phyloP scores from a whole-genome alignment of 306 rosid species.

The Heteromeles arbutifolia region DNA sequence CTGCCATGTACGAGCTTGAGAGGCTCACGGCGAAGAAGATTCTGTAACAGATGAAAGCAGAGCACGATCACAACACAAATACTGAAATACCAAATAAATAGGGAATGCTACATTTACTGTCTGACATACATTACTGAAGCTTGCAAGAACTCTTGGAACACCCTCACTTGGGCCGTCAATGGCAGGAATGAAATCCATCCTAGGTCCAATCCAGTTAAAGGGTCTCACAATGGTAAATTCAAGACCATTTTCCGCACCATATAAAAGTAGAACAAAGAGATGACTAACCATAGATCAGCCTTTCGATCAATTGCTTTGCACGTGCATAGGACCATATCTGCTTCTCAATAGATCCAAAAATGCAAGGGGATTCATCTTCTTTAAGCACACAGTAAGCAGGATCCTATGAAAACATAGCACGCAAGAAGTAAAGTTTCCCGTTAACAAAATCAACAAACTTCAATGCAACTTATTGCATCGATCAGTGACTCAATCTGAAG shows the following conservation, averaged over 20 bases:
- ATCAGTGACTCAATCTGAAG: not conserved
- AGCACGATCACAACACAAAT: slow-evolving; percentile 10
- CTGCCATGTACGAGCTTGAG: slow-evolving; percentile 96
- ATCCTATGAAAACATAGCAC: slow-evolving; percentile 41
- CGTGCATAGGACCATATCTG: slow-evolving; percentile 96
- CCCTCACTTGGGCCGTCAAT: slow-evolving; percentile 98
- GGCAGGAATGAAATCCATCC: slow-evolving; percentile 96
- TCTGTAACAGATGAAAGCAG: slow-evolving; percentile 36
- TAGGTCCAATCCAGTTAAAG: slow-evolving; percentile 92
- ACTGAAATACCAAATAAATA: not conserved
- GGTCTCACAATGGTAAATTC: slow-evolving; percentile 87
- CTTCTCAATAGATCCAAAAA: slow-evolving; percentile 86
- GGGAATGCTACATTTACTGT: not conserved
- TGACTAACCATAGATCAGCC: slow-evolving; percentile 73
- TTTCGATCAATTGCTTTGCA: slow-evolving; percentile 87
- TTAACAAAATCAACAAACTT: not conserved
- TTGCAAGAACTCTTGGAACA: slow-evolving; percentile 90
- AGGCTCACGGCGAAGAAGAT: slow-evolving; percentile 90
- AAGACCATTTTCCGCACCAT: slow-evolving; percentile 79
- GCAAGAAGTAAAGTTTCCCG: not conserved
- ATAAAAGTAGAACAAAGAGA: not conserved
- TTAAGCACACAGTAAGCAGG: slow-evolving; percentile 71
- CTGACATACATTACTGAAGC: slow-evolving; percentile 75
- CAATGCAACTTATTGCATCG: not conserved
- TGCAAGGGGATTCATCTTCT: slow-evolving; percentile 83